Base-by-base conservation (phyloP, 1,284 basidiomycete species). In the Ustilago curta region DNA sequence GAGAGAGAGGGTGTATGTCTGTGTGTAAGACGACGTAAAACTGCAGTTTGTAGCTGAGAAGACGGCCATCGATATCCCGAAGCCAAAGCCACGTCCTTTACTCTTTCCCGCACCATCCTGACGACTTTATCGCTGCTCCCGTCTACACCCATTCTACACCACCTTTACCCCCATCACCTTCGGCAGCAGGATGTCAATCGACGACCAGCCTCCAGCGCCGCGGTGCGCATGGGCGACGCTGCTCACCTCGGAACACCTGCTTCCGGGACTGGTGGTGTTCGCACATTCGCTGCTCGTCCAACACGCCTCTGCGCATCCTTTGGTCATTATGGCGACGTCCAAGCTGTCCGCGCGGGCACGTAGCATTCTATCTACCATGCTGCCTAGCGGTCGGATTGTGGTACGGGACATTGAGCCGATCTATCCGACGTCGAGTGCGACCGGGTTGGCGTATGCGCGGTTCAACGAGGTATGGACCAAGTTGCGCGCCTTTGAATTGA, bases 391-490 rank as follows among this genome's bases (percentile, higher is more conserved):
- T 5, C 35, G 54, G 1, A 32, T 68, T 5, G 40, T 76, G 18
- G 45, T 82, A 8, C 59, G 75, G 3, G 70, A 73, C 23, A 66
- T 81, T 9, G 66, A 76, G 27, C 70, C 70, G 8, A 62, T 79
- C 45, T 59, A 73, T 16, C 76, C 78, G 7, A 39, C 39, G 2
- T 51, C 51, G 16, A 27, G 35, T 0, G 65, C 63, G 1, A 65
- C 66, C 12, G 60, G 59, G 0, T 27, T 72, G 39, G 77, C 71
- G 11, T 64, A 70, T 32, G 67, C 61, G 11, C 74, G 80, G 19
- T 84, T 84, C 66, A 61, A 56, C 31, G 77, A 83, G 39, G 82
- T 81, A 0, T 84, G 83, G 83, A 82, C 81, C n/a, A 84, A 84
- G 49, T 62, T 84, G 8, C 70, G 81, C 3, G 83, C 78, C 0